Conservation (phyloP, 1,139 yeast species). For the Saccharomycopsis hybrid region DNA sequence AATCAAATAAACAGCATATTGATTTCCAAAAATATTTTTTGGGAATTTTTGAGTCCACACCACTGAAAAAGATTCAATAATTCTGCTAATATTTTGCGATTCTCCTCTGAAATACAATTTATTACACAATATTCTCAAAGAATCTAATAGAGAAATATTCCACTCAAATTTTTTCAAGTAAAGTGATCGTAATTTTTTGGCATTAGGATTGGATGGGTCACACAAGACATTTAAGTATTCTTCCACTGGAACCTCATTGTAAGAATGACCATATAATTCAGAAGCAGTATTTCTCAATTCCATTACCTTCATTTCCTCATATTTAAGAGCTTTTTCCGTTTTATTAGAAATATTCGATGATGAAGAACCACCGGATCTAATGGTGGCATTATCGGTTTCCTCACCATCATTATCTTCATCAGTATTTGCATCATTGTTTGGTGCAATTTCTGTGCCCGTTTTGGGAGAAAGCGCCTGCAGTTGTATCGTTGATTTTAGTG, state of each 20-base stretch:
- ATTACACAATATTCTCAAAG: constrained; percentile 44
- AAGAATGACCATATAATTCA: constrained; percentile 14
- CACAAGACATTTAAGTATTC: constrained; percentile 20
- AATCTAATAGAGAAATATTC: constrained; percentile 33
- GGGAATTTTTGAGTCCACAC: constrained; percentile 35
- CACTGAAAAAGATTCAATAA: constrained; percentile 45
- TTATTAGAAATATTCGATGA: constrained; percentile 16
- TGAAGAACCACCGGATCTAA: constrained; percentile 7
- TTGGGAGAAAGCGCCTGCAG: neutral
- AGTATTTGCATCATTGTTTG: neutral
- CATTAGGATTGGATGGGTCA: constrained; percentile 17
- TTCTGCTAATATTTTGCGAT: constrained; percentile 51
- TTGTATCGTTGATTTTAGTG: neutral
- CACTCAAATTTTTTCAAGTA: constrained; percentile 19
- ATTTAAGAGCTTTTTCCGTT: constrained; percentile 20
- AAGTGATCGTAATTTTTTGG: constrained; percentile 17
- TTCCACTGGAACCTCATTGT: constrained; percentile 16
- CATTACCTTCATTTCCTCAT: constrained; percentile 15
- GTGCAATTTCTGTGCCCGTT: neutral
- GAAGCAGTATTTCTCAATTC: constrained; percentile 15
- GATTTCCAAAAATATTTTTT: constrained; percentile 35
- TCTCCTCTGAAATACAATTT: constrained; percentile 52
- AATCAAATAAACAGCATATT: constrained; percentile 49
- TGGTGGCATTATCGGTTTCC: constrained; percentile 13
- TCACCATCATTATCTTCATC: constrained; percentile 1